Conservation (phyloP, 768 basidiomycete species). For the Psilocybe cyanescens region DNA sequence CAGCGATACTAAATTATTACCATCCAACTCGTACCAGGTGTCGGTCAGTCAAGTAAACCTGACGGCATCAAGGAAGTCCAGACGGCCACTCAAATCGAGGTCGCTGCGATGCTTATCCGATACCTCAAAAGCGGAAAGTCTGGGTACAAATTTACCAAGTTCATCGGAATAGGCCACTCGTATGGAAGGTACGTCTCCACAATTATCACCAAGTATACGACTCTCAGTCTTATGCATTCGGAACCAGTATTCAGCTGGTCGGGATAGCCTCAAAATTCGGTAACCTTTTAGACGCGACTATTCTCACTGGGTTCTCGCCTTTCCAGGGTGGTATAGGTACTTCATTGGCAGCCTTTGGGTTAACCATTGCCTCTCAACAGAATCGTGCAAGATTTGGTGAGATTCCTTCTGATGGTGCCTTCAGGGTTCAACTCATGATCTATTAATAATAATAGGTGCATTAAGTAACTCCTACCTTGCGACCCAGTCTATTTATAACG, state of each 20-base stretch:
- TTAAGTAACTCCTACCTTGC: slow-evolving; percentile 21
- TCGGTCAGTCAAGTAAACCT: slow-evolving; percentile 25
- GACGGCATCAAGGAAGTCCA: slow-evolving; percentile 28
- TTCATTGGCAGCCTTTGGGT: slow-evolving; percentile 18
- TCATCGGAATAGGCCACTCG: slow-evolving; percentile 29
- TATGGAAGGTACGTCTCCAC: slow-evolving; percentile 23
- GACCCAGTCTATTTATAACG: slow-evolving; percentile 15
- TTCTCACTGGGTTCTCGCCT: slow-evolving; percentile 24
- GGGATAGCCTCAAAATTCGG: slow-evolving; percentile 20
- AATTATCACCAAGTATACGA: background rate
- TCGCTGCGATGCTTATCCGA: slow-evolving; percentile 20
- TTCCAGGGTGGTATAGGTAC: slow-evolving; percentile 8
- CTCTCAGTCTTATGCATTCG: background rate
- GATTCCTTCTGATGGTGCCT: background rate
- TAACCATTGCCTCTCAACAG: slow-evolving; percentile 21
- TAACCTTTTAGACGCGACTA: slow-evolving; percentile 20
- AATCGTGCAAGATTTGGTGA: slow-evolving; percentile 21
- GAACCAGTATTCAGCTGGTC: slow-evolving; percentile 18
- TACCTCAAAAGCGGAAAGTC: slow-evolving; percentile 9
- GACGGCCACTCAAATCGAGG: slow-evolving; percentile 20
- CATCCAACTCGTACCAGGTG: slow-evolving; percentile 8
- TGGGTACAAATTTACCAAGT: slow-evolving; percentile 11
- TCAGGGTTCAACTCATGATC: background rate
- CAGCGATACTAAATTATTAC: background rate
- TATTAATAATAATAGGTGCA: slow-evolving; percentile 5